A percentile compares a stretch with the other conserved stretches of the same genome.
Evolutionary conservation across 306 rosid genomes (phyloP).

Genomic region (Vicia villosa): DNA sequence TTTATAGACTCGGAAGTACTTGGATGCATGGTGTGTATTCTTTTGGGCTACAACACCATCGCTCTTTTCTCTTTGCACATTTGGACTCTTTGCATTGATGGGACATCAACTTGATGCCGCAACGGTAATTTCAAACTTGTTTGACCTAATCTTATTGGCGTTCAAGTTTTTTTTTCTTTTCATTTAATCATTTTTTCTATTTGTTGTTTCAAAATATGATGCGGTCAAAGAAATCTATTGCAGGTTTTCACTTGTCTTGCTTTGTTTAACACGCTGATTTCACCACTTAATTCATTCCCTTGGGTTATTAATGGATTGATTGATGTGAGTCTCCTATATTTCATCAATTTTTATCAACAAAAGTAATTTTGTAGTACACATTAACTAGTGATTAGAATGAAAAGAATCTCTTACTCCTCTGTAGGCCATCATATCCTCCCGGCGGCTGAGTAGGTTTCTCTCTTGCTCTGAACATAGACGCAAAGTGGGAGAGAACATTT

Average conservation of each 20-base stretch:
- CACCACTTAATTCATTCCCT: conserved; percentile 94
- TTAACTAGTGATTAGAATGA: conserved; percentile 21
- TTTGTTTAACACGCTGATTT: conserved; percentile 84
- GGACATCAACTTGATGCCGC: conserved; percentile 97
- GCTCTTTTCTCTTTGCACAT: conserved; percentile 87
- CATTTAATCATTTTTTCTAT: conserved; percentile 19
- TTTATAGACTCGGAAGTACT: conserved; percentile 84
- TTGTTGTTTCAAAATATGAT: conserved; percentile 36
- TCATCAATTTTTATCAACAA: conserved; percentile 28
- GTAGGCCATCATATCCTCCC: conserved; percentile 79
- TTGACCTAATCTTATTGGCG: conserved; percentile 20
- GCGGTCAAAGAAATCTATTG: conserved; percentile 36
- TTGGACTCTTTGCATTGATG: conserved; percentile 83
- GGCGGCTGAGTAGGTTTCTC: conserved; percentile 79
- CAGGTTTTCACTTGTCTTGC: conserved; percentile 99
- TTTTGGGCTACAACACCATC: conserved; percentile 99
- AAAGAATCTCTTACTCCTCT: conserved; percentile 31
- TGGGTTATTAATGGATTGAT: conserved; percentile 98
- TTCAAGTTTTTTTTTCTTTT: conserved; percentile 20
- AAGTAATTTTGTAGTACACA: not conserved
- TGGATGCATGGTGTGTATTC: conserved; percentile 99
- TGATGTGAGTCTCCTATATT: conserved; percentile 66
- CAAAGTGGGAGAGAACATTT: conserved; percentile 43
- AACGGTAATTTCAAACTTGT: conserved; percentile 58
- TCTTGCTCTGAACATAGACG: conserved; percentile 63